A percentile compares a stretch with the other conserved stretches of the same genome.
These are phyloP conservation scores for Suhomyces kunorum DNA, from an alignment of 1,139 yeast genomes.

Conservation along the genomic window DNA sequence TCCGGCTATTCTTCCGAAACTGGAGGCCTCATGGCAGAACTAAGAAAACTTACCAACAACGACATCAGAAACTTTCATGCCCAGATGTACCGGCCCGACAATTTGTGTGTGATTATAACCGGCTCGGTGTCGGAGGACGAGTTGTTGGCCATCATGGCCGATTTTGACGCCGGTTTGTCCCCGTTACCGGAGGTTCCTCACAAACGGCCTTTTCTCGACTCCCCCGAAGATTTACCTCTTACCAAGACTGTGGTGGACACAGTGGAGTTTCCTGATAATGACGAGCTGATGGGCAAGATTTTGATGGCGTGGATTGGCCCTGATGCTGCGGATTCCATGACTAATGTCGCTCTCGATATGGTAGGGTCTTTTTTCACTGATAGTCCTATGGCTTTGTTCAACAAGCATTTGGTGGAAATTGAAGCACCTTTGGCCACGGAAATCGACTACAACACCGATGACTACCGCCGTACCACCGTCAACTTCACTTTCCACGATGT, in stretches of 20 bases:
- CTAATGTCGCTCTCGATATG: slow-evolving; percentile 68
- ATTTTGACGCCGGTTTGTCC: slow-evolving; percentile 63
- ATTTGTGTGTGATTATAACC: slow-evolving; percentile 75
- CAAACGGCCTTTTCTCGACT: slow-evolving; percentile 80
- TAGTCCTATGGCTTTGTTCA: slow-evolving; percentile 67
- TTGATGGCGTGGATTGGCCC: slow-evolving; percentile 86
- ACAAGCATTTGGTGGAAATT: slow-evolving; percentile 72
- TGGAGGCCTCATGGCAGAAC: slow-evolving; percentile 82
- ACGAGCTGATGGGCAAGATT: slow-evolving; percentile 81
- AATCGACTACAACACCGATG: slow-evolving; percentile 68
- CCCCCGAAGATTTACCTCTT: slow-evolving; percentile 51
- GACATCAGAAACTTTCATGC: slow-evolving; percentile 77
- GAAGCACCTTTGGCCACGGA: slow-evolving; percentile 82
- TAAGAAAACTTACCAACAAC: slow-evolving; percentile 70
- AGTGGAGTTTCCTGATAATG: slow-evolving; percentile 85
- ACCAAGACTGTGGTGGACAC: slow-evolving; percentile 44
- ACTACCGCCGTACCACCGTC: slow-evolving; percentile 60
- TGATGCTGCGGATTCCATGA: slow-evolving; percentile 48
- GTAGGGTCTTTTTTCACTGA: slow-evolving; percentile 77
- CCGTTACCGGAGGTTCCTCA: slow-evolving; percentile 39
- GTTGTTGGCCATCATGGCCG: slow-evolving; percentile 56
- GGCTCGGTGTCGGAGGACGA: slow-evolving; percentile 85
- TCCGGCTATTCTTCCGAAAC: slow-evolving; percentile 93
- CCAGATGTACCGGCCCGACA: slow-evolving; percentile 75
- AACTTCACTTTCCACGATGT: slow-evolving; percentile 69